Percentiles rank a stretch among this genome's conserved stretches.
phyloP scores from a whole-genome alignment of 2,329 filamentous ascomycete genomes.

The Dryadomyces quercivorus region DNA sequence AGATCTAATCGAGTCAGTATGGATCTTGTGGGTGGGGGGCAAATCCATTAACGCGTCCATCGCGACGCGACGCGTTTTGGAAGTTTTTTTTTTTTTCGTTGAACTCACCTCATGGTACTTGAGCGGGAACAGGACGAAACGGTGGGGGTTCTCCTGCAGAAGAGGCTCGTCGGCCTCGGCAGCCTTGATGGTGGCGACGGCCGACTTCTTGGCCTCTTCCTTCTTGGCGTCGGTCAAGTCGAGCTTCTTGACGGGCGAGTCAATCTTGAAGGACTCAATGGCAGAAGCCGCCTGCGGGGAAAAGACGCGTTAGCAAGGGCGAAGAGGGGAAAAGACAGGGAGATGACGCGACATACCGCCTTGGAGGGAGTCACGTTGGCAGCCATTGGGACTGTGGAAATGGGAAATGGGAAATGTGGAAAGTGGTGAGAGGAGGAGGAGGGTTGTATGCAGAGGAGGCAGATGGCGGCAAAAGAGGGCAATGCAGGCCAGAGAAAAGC shows the following conservation, averaged over 20 bases:
- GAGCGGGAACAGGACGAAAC: constrained; percentile 96
- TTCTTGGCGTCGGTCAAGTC: constrained; percentile 31
- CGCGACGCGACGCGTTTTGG: constrained; percentile 25
- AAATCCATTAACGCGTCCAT: constrained; percentile 57
- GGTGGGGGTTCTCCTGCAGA: constrained; percentile 86
- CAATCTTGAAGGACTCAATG: constrained; percentile 83
- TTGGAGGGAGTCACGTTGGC: constrained; percentile 28
- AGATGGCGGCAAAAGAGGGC: background rate
- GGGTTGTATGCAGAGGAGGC: background rate
- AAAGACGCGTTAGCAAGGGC: constrained; percentile 19
- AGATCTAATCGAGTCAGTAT: constrained; percentile 53
- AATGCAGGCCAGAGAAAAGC: background rate
- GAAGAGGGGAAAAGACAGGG: background rate
- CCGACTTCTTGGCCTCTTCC: constrained; percentile 32
- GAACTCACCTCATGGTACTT: constrained; percentile 86
- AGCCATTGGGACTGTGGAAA: constrained; percentile 47
- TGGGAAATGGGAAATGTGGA: background rate
- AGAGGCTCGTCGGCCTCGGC: constrained; percentile 79
- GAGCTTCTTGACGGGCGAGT: constrained; percentile 53
- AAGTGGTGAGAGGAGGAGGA: background rate
- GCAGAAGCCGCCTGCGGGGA: constrained; percentile 62
- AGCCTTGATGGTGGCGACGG: constrained; percentile 42
- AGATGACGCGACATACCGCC: constrained; percentile 17
- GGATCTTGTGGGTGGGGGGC: constrained; percentile 15
- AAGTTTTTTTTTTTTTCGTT: too few relatives aligned